Percentiles rank a stretch among this genome's conserved stretches.
phyloP scores from a whole-genome alignment of 305 asterid genomes.

The Salvia sclarea region DNA sequence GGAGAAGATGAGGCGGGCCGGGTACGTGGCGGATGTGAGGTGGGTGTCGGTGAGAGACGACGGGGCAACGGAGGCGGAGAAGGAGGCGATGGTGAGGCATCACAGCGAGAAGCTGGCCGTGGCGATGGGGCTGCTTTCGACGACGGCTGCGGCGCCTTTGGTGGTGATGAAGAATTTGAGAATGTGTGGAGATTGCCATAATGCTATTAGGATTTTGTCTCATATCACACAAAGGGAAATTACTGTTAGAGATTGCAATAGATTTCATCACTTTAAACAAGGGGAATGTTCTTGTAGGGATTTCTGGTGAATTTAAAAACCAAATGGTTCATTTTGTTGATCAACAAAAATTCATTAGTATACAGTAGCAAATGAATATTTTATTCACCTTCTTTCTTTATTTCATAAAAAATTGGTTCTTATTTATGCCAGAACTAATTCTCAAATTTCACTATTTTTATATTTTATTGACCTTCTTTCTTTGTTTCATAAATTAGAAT shows the following conservation, averaged over 20 bases:
- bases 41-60: slow-evolving; percentile 48
- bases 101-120: slow-evolving; percentile 80
- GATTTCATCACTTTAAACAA: slow-evolving; percentile 67
- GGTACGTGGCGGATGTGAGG: slow-evolving; percentile 52
- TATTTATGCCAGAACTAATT: too few species aligned
- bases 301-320: slow-evolving; percentile 51
- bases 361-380: too few species aligned
- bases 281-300: slow-evolving; percentile 69
- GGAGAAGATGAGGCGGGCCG: slow-evolving; percentile 50
- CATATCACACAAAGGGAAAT: slow-evolving; percentile 44
- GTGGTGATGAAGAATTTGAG: slow-evolving; percentile 71
- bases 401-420: too few species aligned
- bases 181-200: slow-evolving; percentile 74
- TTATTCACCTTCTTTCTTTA: too few species aligned
- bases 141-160: slow-evolving; percentile 40
- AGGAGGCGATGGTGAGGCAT: slow-evolving; percentile 47
- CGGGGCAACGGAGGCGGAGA: slow-evolving; percentile 43
- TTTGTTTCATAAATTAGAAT: too few species aligned
- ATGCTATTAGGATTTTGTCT: slow-evolving; percentile 56
- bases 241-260: slow-evolving; percentile 59
- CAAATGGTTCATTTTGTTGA: too few species aligned
- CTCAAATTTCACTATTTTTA: too few species aligned
- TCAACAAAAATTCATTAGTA: too few species aligned
- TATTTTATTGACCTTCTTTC: too few species aligned
- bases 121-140: slow-evolving; percentile 57